Base-by-base conservation (phyloP, 2,329 filamentous ascomycete species). In the Zelopaecilomyces penicillatus region DNA sequence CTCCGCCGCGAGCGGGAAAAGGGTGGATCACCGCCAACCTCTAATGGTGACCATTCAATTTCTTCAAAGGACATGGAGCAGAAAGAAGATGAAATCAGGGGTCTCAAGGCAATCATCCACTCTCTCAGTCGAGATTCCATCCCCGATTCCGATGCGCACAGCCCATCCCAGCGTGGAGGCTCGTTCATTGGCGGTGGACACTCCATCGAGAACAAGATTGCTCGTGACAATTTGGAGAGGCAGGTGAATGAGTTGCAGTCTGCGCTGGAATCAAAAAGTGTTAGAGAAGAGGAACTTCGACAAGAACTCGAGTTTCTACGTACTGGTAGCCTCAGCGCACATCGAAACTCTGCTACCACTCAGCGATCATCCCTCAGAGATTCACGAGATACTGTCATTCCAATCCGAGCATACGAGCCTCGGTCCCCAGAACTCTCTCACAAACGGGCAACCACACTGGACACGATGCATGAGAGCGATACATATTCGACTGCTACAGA, bases 41-140 rank as follows among this genome's bases (percentile, higher is more conserved):
- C 57, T 36, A 64, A 60, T 42, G 63, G 60, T 28, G 70, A 73
- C 8, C 70, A 73, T 2, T 64, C 69, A 7, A 67, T 72, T 27
- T 64, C 71, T 39, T 75, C 78, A 37, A 87, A 87, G 63, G 89
- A 95, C 51, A 66, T 97, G 30, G 89, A 94, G 60, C 86, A 95
- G 60, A 93, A 94, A 61, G 91, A 98, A 57, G 93, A 98, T 56
- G 93, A 98, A 69, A 97, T 98, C 58, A 80, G 91, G 50, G 93
- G 93, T 39, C 76, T 98, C 52, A 98, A 97, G 66, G 91, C 93
- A 37, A 97, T 98, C 60, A 97, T 98, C 49, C 91, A 97, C 66
- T 95, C 88, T 12, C 74, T 98, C 33, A 95, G 89, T 62, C 78
- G 88, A 49, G 87, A 87, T 53, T 78, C 82, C 8, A 69, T 75